These are phyloP conservation scores for Amborella trichopoda DNA, from an alignment of 164 flowering plant genomes.

Conservation along the genomic window DNA sequence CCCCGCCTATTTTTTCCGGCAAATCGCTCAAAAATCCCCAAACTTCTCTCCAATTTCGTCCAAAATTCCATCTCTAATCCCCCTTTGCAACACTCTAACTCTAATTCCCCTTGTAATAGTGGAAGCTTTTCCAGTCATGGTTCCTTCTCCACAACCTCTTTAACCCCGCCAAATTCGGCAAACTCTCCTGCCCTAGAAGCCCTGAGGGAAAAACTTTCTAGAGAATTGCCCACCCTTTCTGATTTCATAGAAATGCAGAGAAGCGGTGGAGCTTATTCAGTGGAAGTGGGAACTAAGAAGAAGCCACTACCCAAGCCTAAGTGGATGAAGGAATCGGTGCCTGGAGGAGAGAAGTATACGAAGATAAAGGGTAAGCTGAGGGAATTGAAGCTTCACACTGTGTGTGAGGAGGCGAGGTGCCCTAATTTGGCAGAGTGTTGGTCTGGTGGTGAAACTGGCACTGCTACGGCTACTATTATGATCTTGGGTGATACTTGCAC, in stretches of 20 bases:
- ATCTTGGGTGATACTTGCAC: constrained; percentile 26
- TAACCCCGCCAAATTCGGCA: too few relatives aligned
- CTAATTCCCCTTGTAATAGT: too few relatives aligned
- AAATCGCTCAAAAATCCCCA: too few relatives aligned
- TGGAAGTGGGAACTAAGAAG: constrained; percentile 23
- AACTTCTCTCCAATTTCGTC: too few relatives aligned
- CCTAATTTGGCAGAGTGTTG: constrained; percentile 26
- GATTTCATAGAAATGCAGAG: constrained; percentile 17
- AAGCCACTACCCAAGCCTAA: constrained; percentile 24
- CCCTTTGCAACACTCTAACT: too few relatives aligned
- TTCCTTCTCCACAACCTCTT: too few relatives aligned
- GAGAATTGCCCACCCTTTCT: constrained; percentile 14
- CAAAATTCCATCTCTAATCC: too few relatives aligned
- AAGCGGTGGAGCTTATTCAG: constrained; percentile 15
- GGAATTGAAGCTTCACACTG: constrained; percentile 22
- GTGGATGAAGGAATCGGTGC: constrained; percentile 25
- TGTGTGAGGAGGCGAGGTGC: constrained; percentile 24
- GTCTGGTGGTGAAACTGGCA: constrained; percentile 28
- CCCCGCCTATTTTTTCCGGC: too few relatives aligned
- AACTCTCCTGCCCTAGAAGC: constrained; percentile 8
- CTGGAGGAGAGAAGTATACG: constrained; percentile 21
- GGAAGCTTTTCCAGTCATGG: too few relatives aligned
- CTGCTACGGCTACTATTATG: constrained; percentile 27
- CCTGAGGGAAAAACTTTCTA: constrained; percentile 13
- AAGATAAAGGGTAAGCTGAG: constrained; percentile 18